Conservation (phyloP, 2,329 filamentous ascomycete genomes). For the Madurella fahalii region DNA sequence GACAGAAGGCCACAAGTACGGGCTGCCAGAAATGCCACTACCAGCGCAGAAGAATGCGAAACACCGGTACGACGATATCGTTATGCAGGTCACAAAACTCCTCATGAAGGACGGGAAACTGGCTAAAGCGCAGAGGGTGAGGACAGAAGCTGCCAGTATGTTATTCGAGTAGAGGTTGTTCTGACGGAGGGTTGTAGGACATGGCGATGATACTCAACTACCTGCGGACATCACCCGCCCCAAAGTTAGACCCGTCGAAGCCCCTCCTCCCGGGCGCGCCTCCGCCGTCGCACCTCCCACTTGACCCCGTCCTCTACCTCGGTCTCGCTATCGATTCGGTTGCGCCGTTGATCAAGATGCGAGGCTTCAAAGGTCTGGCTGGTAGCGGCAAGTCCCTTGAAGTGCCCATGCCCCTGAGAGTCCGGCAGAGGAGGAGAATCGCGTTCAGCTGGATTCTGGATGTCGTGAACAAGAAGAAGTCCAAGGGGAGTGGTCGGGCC, state of each 20-base stretch:
- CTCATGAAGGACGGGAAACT: slow-evolving; percentile 92
- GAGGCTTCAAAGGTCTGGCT: slow-evolving; percentile 68
- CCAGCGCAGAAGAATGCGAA: slow-evolving; percentile 62
- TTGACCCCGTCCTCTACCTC: slow-evolving; percentile 87
- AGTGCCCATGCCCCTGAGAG: slow-evolving; percentile 70
- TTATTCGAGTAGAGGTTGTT: background rate
- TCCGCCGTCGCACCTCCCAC: slow-evolving; percentile 72
- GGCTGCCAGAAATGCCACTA: slow-evolving; percentile 63
- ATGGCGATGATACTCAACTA: slow-evolving; percentile 78
- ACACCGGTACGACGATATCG: slow-evolving; percentile 77
- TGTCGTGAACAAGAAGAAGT: slow-evolving; percentile 72
- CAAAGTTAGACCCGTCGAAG: slow-evolving; percentile 65
- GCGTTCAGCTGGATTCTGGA: slow-evolving; percentile 90
- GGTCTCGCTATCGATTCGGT: slow-evolving; percentile 89
- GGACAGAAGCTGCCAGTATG: slow-evolving; percentile 27
- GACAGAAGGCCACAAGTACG: slow-evolving; percentile 68
- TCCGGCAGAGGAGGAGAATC: slow-evolving; percentile 70
- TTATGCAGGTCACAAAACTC: slow-evolving; percentile 83
- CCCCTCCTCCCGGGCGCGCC: slow-evolving; percentile 74
- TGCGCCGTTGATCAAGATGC: slow-evolving; percentile 79
- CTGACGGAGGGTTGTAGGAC: slow-evolving; percentile 51
- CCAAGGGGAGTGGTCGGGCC: slow-evolving; percentile 64
- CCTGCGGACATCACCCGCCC: slow-evolving; percentile 79
- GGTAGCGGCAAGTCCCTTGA: slow-evolving; percentile 84
- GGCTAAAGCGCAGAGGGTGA: slow-evolving; percentile 80